Conservation (phyloP, 2,329 filamentous ascomycete species). For the Stemphylium vesicarium region DNA sequence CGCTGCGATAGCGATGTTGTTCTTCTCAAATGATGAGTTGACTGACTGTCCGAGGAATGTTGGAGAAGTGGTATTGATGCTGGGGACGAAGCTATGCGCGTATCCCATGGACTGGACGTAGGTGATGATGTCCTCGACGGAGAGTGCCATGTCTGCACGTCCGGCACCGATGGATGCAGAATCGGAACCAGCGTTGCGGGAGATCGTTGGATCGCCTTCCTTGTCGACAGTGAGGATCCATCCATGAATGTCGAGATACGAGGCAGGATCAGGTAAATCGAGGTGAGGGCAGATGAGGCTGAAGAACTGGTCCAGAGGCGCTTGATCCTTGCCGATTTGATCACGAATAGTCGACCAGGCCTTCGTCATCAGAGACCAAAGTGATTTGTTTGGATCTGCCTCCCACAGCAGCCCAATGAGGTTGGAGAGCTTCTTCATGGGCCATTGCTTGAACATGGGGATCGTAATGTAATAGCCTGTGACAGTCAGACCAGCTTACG, state of each 20-base stretch:
- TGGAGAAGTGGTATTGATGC: constrained; percentile 13
- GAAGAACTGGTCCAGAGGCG: constrained; percentile 58
- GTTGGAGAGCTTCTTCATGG: constrained; percentile 62
- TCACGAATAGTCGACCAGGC: constrained; percentile 63
- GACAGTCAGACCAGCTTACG: constrained; percentile 34
- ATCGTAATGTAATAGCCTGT: constrained; percentile 53
- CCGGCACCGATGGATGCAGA: constrained; percentile 19
- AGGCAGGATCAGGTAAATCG: constrained; percentile 53
- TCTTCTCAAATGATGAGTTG: constrained; percentile 5
- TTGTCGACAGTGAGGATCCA: constrained; percentile 52
- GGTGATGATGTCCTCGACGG: constrained; percentile 45
- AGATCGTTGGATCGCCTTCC: constrained; percentile 25
- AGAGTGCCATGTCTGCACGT: constrained; percentile 35
- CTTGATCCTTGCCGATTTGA: constrained; percentile 54
- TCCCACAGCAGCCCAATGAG: constrained; percentile 59
- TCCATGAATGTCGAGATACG: constrained; percentile 56
- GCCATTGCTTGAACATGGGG: constrained; percentile 51
- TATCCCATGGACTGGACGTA: constrained; percentile 36
- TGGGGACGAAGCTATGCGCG: constrained; percentile 19
- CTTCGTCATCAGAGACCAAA: constrained; percentile 62
- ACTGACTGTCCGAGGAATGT: constrained; percentile 24
- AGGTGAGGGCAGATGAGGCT: constrained; percentile 55
- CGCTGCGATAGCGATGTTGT: not conserved
- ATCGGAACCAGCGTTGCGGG: constrained; percentile 19
- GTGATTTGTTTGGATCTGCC: constrained; percentile 57